phyloP scores from a whole-genome alignment of 805 yeast species.

The Candida ortonii region DNA sequence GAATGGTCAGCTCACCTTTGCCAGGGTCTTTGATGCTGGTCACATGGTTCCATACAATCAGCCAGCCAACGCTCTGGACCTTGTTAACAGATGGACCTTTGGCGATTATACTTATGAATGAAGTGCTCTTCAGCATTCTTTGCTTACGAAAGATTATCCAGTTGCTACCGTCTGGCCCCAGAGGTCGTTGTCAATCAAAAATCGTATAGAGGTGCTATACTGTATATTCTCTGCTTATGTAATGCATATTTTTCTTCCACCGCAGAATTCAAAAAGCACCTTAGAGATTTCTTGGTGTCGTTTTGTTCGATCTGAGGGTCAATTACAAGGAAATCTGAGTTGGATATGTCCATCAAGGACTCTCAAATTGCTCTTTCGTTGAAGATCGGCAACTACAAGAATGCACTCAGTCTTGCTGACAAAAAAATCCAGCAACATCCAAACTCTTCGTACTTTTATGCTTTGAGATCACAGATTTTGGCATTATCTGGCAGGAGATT shows the following conservation, averaged over 20 bases:
- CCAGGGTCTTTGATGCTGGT: constrained; percentile 86
- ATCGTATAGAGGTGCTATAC: too few species aligned
- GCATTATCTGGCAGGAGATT: constrained; percentile 33
- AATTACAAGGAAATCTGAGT: too few species aligned
- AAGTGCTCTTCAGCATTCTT: constrained; percentile 1
- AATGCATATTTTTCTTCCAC: too few species aligned
- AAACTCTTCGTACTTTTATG: constrained; percentile 50
- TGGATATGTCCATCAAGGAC: constrained; percentile 26
- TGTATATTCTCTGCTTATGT: too few species aligned
- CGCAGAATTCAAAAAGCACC: too few species aligned
- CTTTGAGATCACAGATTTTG: constrained; percentile 38
- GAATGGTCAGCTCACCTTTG: constrained; percentile 69
- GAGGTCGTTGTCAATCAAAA: too few species aligned
- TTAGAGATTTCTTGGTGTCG: too few species aligned
- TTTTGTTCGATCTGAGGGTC: too few species aligned
- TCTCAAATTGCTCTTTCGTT: constrained; percentile 23
- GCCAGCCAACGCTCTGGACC: constrained; percentile 71
- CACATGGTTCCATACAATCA: constrained; percentile 95
- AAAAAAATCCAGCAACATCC: constrained; percentile 56
- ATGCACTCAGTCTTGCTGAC: constrained; percentile 49
- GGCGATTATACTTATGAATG: constrained; percentile 53
- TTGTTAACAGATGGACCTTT: constrained; percentile 82
- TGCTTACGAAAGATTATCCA: too few species aligned
- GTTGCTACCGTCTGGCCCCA: too few species aligned
- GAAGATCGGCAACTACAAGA: constrained; percentile 46